Percentiles rank a stretch among this genome's conserved stretches.
Conservation (phyloP, 495 filamentous ascomycete genomes). For the Aspergillus incahuasiensis region DNA sequence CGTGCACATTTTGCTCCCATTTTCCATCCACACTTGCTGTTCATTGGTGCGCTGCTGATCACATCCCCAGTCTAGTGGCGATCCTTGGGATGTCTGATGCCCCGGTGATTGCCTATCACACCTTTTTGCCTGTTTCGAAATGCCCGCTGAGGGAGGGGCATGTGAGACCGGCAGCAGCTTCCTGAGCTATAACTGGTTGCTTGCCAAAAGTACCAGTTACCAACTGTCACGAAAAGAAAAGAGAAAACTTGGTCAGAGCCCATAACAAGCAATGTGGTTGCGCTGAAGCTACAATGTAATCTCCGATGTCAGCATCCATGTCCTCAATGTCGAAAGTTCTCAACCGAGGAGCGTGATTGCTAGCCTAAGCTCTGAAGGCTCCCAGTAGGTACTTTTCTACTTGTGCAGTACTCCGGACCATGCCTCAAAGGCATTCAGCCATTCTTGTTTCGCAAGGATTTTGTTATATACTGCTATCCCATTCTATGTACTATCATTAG, state of each 20-base stretch:
- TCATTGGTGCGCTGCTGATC: conserved; percentile 25
- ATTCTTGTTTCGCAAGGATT: not conserved
- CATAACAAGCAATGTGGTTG: not conserved
- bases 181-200: not conserved
- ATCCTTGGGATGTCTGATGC: conserved; percentile 20
- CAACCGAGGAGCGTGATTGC: not conserved
- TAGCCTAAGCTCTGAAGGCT: not conserved
- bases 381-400: not conserved
- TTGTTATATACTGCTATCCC: not conserved
- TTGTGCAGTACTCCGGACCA: not conserved
- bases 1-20: conserved; percentile 15
- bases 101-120: conserved; percentile 17
- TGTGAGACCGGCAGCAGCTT: not conserved
- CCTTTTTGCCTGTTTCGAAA: not conserved
- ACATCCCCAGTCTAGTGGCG: conserved; percentile 24
- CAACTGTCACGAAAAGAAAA: not conserved
- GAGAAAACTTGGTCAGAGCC: not conserved
- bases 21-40: conserved; percentile 23
- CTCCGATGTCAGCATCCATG: not conserved
- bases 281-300: not conserved
- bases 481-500: not conserved
- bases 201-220: not conserved
- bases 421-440: not conserved
- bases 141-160: not conserved
- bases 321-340: not conserved